Conservation (phyloP, 2,329 filamentous ascomycete species). For the Myriangium duriaei region DNA sequence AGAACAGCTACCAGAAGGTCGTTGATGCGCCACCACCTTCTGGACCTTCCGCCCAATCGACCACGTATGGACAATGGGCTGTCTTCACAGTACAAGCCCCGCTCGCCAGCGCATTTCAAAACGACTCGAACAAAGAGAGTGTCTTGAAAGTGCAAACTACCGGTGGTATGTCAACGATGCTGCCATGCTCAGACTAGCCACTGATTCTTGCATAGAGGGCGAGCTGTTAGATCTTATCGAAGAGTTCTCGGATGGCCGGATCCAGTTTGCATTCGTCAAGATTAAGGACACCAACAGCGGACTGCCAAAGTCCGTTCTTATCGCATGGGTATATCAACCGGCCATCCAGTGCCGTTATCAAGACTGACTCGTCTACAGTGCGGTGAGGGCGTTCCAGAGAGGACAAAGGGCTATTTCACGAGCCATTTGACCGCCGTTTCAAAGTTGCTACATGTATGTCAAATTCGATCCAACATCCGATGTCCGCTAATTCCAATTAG, state of each 20-base stretch:
- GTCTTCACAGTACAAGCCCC: slow-evolving; percentile 88
- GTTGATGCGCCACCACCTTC: slow-evolving; percentile 48
- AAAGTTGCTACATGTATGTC: slow-evolving; percentile 68
- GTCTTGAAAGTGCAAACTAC: slow-evolving; percentile 87
- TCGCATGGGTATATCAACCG: slow-evolving; percentile 79
- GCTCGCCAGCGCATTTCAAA: slow-evolving; percentile 82
- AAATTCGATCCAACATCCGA: slow-evolving; percentile 9
- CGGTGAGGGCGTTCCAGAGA: slow-evolving; percentile 92
- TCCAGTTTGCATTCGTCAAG: slow-evolving; percentile 95
- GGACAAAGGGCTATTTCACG: slow-evolving; percentile 96
- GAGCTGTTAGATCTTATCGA: slow-evolving; percentile 83
- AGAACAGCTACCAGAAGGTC: slow-evolving; percentile 50
- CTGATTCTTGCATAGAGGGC: slow-evolving; percentile 52
- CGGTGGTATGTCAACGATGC: slow-evolving; percentile 56
- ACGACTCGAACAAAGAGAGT: slow-evolving; percentile 78
- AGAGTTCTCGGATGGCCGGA: slow-evolving; percentile 90
- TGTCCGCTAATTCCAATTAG: slow-evolving; percentile 24
- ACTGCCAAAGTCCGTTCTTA: slow-evolving; percentile 82
- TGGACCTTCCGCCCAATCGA: slow-evolving; percentile 49
- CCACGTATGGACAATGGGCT: slow-evolving; percentile 85
- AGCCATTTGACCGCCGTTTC: slow-evolving; percentile 82
- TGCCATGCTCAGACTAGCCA: too few relatives aligned
- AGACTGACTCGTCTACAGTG: slow-evolving; percentile 43
- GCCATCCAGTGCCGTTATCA: too few relatives aligned
- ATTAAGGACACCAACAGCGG: slow-evolving; percentile 87